A percentile compares a stretch with the other conserved stretches of the same genome.
phyloP scores from a whole-genome alignment of 163 green algal genomes.

The Volvox carteri region DNA sequence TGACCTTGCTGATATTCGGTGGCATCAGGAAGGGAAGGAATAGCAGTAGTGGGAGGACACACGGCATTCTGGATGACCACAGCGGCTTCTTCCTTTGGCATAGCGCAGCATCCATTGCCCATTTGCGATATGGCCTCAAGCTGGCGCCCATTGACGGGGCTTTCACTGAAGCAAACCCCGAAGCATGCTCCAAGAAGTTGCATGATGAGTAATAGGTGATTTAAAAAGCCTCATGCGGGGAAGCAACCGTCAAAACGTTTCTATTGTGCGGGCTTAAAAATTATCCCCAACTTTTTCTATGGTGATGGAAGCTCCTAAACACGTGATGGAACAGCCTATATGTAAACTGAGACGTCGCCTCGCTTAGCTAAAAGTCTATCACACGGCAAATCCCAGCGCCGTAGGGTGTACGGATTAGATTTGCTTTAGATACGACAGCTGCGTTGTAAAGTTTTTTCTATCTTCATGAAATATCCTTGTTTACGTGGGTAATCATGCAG shows the following conservation, averaged over 20 bases:
- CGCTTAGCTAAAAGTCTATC: no score
- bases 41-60: neutral
- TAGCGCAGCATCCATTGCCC: neutral
- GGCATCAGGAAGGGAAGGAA: neutral
- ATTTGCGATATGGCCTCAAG: neutral
- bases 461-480: no score
- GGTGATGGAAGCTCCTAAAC: no score
- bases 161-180: neutral
- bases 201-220: neutral
- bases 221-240: neutral
- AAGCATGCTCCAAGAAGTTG: neutral
- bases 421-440: no score
- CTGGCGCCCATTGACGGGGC: neutral
- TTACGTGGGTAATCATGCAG: no score
- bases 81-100: neutral
- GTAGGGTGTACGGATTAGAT: no score
- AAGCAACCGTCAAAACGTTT: neutral
- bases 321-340: no score
- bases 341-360: no score
- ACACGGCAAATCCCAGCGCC: no score
- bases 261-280: no score
- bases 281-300: no score
- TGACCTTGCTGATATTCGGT: neutral
- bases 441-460: no score
- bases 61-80: neutral